These are phyloP conservation scores for Malus sieversii DNA, from an alignment of 306 rosid species.

Conservation along the genomic window DNA sequence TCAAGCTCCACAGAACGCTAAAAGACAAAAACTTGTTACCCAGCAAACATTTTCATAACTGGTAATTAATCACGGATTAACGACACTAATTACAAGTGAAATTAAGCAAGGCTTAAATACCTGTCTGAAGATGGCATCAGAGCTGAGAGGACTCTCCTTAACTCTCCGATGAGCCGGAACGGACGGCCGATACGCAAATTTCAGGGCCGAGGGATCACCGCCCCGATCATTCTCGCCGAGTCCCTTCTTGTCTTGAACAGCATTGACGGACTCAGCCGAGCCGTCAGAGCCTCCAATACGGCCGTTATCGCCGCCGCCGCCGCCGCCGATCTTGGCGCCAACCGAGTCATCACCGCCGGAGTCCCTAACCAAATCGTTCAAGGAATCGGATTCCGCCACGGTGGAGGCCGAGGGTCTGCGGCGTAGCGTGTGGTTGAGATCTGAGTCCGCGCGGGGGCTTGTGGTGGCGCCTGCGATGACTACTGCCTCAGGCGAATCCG, in stretches of 20 bases:
- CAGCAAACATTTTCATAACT: neutral
- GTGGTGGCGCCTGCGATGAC: constrained; percentile 10
- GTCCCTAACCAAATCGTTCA: constrained; percentile 22
- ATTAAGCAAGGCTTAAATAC: constrained; percentile 23
- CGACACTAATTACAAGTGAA: neutral
- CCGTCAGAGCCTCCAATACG: constrained; percentile 22
- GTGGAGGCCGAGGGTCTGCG: constrained; percentile 31
- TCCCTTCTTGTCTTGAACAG: constrained; percentile 7
- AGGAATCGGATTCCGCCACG: constrained; percentile 25
- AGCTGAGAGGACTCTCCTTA: constrained; percentile 91
- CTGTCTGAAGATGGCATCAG: constrained; percentile 78
- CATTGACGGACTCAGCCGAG: constrained; percentile 9
- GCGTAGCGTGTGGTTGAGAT: constrained; percentile 38
- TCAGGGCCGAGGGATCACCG: constrained; percentile 18
- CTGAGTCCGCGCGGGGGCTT: constrained; percentile 25
- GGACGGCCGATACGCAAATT: constrained; percentile 55
- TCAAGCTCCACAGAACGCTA: neutral
- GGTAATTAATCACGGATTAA: neutral
- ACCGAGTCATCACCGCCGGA: constrained; percentile 24
- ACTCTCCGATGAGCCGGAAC: constrained; percentile 69
- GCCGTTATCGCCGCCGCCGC: constrained; percentile 22
- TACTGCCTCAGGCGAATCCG: constrained; percentile 30
- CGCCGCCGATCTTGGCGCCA: constrained; percentile 15
- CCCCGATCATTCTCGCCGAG: constrained; percentile 16
- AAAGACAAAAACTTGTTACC: neutral